Conservation (phyloP, 768 basidiomycete species). For the Flagelloscypha sp. region DNA sequence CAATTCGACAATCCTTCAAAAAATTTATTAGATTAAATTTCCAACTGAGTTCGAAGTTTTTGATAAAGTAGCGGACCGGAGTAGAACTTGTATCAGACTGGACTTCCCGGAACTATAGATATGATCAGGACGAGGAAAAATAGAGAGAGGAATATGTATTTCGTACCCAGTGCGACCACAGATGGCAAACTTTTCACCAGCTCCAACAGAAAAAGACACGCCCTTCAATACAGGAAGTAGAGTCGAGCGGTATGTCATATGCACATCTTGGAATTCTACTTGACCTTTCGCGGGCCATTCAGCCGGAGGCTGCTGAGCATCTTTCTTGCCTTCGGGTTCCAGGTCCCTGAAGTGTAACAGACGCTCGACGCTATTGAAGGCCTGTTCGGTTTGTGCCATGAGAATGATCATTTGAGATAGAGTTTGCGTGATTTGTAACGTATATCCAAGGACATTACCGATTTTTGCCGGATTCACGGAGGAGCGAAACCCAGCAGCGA, state of each 20-base stretch:
- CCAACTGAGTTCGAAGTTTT: slow-evolving; percentile 4
- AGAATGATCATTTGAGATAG: too few relatives aligned
- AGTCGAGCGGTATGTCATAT: slow-evolving; percentile 51
- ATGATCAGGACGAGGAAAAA: neutral
- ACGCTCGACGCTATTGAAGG: slow-evolving; percentile 68
- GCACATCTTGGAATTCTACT: slow-evolving; percentile 48
- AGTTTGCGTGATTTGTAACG: too few relatives aligned
- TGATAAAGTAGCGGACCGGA: too few relatives aligned
- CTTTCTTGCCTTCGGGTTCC: slow-evolving; percentile 48
- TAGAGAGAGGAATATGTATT: slow-evolving; percentile 6
- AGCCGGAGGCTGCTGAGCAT: slow-evolving; percentile 40
- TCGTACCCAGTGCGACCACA: slow-evolving; percentile 44
- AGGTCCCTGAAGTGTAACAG: slow-evolving; percentile 63
- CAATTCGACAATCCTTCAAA: slow-evolving; percentile 49
- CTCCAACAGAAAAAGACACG: slow-evolving; percentile 45
- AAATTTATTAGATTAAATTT: slow-evolving; percentile 1
- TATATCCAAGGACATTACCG: slow-evolving; percentile 26
- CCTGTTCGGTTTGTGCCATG: slow-evolving; percentile 59
- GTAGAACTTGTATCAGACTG: slow-evolving; percentile 48
- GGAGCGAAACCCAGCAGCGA: slow-evolving; percentile 35
- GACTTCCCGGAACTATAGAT: slow-evolving; percentile 33
- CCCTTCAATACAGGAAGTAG: slow-evolving; percentile 59
- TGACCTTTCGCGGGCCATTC: slow-evolving; percentile 45
- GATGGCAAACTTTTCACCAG: slow-evolving; percentile 59
- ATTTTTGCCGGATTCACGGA: slow-evolving; percentile 36